Percentiles rank a stretch among this genome's conserved stretches.
Evolutionary conservation across 2,329 filamentous ascomycete species (phyloP).

Genomic region (Acrocalymma vagum): DNA sequence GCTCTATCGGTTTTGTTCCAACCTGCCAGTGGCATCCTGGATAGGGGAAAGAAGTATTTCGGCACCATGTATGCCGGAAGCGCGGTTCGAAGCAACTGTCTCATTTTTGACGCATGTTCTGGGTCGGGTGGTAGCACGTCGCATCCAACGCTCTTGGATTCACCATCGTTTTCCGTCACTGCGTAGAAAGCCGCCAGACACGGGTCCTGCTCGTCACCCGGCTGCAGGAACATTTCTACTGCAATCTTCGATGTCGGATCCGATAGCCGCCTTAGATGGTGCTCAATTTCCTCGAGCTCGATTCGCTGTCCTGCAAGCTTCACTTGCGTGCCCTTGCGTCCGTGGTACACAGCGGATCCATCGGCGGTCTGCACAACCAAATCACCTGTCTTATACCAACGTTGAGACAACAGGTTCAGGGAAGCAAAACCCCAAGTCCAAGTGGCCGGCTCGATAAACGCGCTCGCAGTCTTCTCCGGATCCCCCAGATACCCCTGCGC

Average conservation of each 20-base stretch:
- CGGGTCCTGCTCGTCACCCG: too few species aligned
- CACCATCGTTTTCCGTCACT: too few species aligned
- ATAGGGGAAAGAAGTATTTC: conserved; percentile 44
- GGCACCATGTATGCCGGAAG: conserved; percentile 50
- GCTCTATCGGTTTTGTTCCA: conserved; percentile 48
- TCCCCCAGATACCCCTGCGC: conserved; percentile 23
- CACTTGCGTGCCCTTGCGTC: conserved; percentile 24
- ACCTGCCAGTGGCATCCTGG: conserved; percentile 39
- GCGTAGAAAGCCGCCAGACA: too few species aligned
- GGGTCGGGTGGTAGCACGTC: too few species aligned
- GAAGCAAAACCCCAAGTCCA: too few species aligned
- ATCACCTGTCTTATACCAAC: conserved; percentile 21
- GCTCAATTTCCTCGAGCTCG: conserved; percentile 51
- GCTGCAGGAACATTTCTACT: too few species aligned
- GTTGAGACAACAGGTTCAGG: too few species aligned
- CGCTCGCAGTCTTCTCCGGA: conserved; percentile 9
- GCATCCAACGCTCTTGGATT: too few species aligned
- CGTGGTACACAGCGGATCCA: conserved; percentile 14
- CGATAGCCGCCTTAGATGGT: too few species aligned
- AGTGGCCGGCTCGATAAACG: conserved; percentile 17
- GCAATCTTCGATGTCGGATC: too few species aligned
- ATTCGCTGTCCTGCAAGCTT: conserved; percentile 50
- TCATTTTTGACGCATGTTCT: too few species aligned
- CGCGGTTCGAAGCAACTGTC: too few species aligned
- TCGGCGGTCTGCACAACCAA: conserved; percentile 14